Conservation (phyloP, 2,329 filamentous ascomycete species). For the Phaeosphaeriaceae sp. region DNA sequence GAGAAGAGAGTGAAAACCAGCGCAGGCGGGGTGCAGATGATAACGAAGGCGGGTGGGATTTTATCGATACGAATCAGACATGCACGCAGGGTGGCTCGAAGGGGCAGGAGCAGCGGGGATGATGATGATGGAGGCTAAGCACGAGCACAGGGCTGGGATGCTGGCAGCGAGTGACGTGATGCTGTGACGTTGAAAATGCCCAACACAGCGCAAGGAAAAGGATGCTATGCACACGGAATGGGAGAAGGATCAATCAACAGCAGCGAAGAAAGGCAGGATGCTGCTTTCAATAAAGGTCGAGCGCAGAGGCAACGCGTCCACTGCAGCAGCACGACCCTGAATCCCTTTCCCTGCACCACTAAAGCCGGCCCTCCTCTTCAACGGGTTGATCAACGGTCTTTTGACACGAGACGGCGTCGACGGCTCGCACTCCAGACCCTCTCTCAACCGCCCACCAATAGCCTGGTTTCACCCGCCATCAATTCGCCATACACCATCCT, state of each 20-base stretch:
- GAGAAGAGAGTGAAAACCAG: conserved; percentile 13
- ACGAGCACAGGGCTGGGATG: background rate
- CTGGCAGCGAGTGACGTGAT: conserved; percentile 1
- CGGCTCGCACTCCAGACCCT: conserved; percentile 7
- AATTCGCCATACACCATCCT: conserved; percentile 8
- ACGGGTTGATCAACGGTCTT: conserved; percentile 4
- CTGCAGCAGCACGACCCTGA: conserved; percentile 1
- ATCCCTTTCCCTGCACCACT: background rate
- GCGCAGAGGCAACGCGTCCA: conserved; percentile 1
- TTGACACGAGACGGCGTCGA: background rate
- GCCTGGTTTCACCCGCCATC: conserved; percentile 20
- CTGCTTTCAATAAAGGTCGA: background rate
- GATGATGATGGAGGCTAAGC: conserved; percentile 1
- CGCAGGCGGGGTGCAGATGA: conserved; percentile 21
- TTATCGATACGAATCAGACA: conserved; percentile 22
- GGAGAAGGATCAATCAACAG: background rate
- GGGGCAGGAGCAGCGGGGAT: conserved; percentile 19
- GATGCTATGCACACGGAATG: background rate
- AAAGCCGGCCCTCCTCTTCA: background rate
- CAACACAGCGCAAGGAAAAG: background rate
- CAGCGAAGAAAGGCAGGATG: conserved; percentile 11
- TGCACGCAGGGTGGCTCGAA: conserved; percentile 12
- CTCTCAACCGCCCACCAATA: conserved; percentile 8
- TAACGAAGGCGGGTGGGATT: conserved; percentile 24
- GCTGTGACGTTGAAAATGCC: background rate